Evolutionary conservation across 73 alveolate genomes (phyloP).

Genomic region (Paramecium caudatum): DNA sequence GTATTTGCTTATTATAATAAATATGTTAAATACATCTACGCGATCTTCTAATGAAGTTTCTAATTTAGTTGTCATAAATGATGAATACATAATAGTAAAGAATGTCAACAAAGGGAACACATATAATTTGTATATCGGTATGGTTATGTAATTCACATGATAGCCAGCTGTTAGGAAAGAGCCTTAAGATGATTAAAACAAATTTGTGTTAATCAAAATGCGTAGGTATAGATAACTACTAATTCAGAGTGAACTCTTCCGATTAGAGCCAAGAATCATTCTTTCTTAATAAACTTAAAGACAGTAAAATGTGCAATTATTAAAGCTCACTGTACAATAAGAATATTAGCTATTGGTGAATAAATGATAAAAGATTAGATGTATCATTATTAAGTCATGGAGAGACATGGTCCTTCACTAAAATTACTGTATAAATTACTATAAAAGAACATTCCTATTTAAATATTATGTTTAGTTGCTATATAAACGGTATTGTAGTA

Average conservation of each 20-base stretch:
- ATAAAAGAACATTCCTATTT: constrained; percentile 14
- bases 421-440: constrained; percentile 15
- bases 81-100: constrained; percentile 43
- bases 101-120: constrained; percentile 17
- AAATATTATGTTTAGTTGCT: constrained; percentile 49
- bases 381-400: constrained; percentile 52
- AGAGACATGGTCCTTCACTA: constrained; percentile 33
- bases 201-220: constrained; percentile 32
- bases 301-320: background rate
- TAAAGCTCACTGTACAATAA: background rate
- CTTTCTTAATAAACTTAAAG: constrained; percentile 10
- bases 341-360: background rate
- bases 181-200: background rate
- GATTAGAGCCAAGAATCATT: background rate
- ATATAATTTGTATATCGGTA: constrained; percentile 35
- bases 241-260: background rate
- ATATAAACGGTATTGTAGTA: background rate
- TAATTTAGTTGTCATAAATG: constrained; percentile 18
- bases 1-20: background rate
- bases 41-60: constrained; percentile 14
- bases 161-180: constrained; percentile 32
- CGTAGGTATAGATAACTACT: background rate
- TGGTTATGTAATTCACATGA: background rate
- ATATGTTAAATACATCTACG: constrained; percentile 23
- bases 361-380: background rate